Conservation (phyloP, 148 eudicot genomes). For the Silene latifolia region DNA sequence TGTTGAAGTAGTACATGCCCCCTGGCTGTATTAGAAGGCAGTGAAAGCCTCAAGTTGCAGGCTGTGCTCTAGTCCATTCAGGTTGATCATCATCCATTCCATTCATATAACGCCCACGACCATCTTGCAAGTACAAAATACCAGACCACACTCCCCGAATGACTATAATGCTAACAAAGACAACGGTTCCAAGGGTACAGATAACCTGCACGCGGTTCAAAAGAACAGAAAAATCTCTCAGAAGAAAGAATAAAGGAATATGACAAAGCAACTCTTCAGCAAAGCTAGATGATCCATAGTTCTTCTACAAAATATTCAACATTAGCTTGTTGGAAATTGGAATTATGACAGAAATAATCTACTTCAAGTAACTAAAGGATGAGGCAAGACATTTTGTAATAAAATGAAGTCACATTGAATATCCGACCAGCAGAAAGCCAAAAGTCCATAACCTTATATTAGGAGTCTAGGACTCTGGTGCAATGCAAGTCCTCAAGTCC, state of each 20-base stretch:
- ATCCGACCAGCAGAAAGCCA: neutral
- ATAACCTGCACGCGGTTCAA: conserved; percentile 48
- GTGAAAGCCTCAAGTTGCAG: conserved; percentile 41
- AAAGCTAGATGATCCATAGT: neutral
- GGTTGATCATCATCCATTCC: conserved; percentile 50
- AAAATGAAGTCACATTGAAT: neutral
- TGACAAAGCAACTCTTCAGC: neutral
- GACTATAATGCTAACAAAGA: conserved; percentile 81
- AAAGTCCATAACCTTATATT: neutral
- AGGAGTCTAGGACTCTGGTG: neutral
- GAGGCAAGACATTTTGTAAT: neutral
- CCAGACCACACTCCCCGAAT: conserved; percentile 92
- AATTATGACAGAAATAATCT: neutral
- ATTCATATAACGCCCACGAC: conserved; percentile 38
- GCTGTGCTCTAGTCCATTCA: conserved; percentile 60
- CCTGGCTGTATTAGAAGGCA: neutral
- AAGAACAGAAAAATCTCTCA: neutral
- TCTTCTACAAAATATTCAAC: neutral
- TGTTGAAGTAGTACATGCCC: neutral
- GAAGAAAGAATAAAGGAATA: neutral
- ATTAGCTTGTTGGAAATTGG: neutral
- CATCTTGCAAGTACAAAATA: conserved; percentile 71
- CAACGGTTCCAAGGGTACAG: conserved; percentile 85
- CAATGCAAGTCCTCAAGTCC: neutral
- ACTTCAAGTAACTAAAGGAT: neutral